Conservation (phyloP, 1,284 basidiomycete species). For the Trichosporon ovoides region DNA sequence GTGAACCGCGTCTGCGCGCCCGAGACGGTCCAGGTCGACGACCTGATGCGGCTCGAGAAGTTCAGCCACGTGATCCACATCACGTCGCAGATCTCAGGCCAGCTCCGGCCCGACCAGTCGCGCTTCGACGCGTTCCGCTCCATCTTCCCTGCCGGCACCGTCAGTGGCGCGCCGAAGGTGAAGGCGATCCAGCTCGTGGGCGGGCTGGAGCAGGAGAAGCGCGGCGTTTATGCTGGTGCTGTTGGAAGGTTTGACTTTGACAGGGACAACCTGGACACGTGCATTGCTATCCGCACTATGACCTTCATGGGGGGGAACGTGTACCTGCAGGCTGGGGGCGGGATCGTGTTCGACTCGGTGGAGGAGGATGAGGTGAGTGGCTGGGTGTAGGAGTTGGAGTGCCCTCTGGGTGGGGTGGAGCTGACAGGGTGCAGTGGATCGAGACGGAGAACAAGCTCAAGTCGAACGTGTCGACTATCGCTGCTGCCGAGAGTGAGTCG, state of each 20-base stretch:
- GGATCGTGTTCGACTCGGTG: conserved; percentile 94
- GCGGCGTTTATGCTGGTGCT: conserved; percentile 95
- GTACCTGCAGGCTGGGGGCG: conserved; percentile 88
- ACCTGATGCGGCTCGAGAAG: conserved; percentile 88
- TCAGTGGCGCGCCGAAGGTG: conserved; percentile 98
- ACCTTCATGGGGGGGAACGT: conserved; percentile 87
- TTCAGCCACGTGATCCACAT: conserved; percentile 98
- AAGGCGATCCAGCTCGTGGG: conserved; percentile 94
- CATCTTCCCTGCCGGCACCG: conserved; percentile 98
- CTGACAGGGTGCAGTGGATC: background rate
- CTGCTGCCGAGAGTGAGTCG: conserved; percentile 10
- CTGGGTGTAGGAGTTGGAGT: background rate
- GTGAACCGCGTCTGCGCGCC: conserved; percentile 97
- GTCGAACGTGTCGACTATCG: conserved; percentile 8
- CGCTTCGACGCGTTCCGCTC: conserved; percentile 98
- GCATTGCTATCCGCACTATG: conserved; percentile 99
- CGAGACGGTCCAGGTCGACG: conserved; percentile 90
- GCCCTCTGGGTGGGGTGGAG: background rate
- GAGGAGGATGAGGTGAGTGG: conserved; percentile 93
- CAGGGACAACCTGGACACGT: conserved; percentile 91
- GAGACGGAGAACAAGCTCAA: conserved; percentile 13
- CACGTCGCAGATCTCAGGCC: conserved; percentile 90
- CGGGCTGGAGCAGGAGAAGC: conserved; percentile 77
- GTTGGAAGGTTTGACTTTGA: conserved; percentile 97
- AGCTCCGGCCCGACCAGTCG: conserved; percentile 72